Percentiles rank a stretch among this genome's conserved stretches.
These are phyloP conservation scores for Phanerochaete sordida DNA, from an alignment of 768 basidiomycete species.

Conservation along the genomic window DNA sequence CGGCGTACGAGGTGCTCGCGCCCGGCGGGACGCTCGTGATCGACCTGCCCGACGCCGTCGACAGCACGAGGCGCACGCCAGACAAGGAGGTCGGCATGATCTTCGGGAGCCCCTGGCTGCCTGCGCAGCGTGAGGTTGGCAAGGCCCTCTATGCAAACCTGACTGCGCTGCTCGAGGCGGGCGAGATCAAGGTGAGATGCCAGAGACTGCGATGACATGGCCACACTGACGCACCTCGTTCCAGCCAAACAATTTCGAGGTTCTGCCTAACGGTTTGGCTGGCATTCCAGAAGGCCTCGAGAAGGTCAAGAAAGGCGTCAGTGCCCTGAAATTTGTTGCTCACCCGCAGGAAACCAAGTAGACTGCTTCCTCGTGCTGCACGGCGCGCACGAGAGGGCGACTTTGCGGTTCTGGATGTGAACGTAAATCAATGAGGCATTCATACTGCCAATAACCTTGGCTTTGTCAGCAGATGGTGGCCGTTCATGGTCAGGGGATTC, in stretches of 20 bases:
- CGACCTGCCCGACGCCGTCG: constrained; percentile 7
- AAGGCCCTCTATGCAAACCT: constrained; percentile 16
- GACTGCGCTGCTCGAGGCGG: constrained; percentile 10
- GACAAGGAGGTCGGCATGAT: constrained; percentile 46
- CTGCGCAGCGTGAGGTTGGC: constrained; percentile 9
- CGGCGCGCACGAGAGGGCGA: too few relatives aligned
- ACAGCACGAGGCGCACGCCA: constrained; percentile 18
- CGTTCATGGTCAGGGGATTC: too few relatives aligned
- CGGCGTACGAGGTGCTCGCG: constrained; percentile 21
- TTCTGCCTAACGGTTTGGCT: constrained; percentile 37
- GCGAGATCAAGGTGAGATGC: constrained; percentile 20
- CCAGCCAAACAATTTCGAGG: constrained; percentile 37
- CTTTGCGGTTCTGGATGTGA: too few relatives aligned
- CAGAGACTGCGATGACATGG: too few relatives aligned
- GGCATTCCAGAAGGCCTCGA: constrained; percentile 36
- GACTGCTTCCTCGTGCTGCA: too few relatives aligned
- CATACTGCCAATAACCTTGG: too few relatives aligned
- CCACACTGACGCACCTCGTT: background rate
- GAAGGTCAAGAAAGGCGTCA: constrained; percentile 33
- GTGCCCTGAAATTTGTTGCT: constrained; percentile 38
- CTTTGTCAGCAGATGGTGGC: too few relatives aligned
- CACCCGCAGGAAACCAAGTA: constrained; percentile 37
- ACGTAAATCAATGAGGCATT: too few relatives aligned
- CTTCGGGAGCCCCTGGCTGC: constrained; percentile 9
- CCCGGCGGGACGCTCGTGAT: constrained; percentile 17